Evolutionary conservation across 78 protist species (phyloP).

Genomic region (Blattamonas nauphoetae): DNA sequence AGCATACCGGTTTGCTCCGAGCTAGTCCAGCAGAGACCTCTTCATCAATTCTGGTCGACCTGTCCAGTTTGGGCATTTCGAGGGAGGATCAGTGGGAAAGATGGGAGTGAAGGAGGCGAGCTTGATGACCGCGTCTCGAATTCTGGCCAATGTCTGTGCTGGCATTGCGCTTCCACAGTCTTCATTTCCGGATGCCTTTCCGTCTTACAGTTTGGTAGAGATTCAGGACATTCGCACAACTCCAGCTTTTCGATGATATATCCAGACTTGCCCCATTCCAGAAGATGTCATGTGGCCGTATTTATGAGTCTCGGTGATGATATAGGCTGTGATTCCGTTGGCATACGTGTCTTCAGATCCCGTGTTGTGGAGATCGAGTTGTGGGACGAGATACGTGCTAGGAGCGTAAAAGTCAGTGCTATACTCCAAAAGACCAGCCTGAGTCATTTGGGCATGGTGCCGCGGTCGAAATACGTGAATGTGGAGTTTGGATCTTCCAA

Average conservation of each 20-base stretch:
- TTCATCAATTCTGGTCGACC: too few species aligned
- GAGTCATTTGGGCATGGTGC: conserved; percentile 20
- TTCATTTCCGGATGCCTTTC: conserved; percentile 48
- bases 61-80: too few species aligned
- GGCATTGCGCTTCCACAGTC: conserved; percentile 41
- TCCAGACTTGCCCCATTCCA: conserved; percentile 47
- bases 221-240: background rate
- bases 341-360: background rate
- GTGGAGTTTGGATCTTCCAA: conserved; percentile 16
- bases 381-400: conserved; percentile 16
- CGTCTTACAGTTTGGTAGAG: background rate
- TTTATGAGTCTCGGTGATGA: conserved; percentile 57
- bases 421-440: conserved; percentile 49
- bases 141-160: too few species aligned
- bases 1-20: too few species aligned
- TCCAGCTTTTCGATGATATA: conserved; percentile 19
- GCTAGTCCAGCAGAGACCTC: too few species aligned
- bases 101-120: too few species aligned
- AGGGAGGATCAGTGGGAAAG: too few species aligned
- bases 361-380: conserved; percentile 3
- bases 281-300: conserved; percentile 65
- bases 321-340: conserved; percentile 6
- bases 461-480: conserved; percentile 29
- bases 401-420: conserved; percentile 38
- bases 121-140: too few species aligned